Evolutionary conservation across 345 rosid genomes (phyloP), one percentile per base, ranked within the genome.

Genomic region (Populus nigra): DNA sequence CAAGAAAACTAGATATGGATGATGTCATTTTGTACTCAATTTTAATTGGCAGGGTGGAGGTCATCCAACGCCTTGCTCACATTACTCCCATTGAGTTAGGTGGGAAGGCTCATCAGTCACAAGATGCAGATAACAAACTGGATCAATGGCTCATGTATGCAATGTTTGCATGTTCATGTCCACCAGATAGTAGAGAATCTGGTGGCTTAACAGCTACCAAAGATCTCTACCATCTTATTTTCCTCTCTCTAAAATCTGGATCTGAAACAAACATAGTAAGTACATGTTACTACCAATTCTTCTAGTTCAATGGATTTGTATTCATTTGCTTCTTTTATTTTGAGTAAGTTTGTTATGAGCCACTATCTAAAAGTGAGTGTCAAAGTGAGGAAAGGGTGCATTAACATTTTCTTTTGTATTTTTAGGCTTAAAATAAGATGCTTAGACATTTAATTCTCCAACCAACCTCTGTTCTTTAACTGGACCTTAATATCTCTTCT

Each of bases 71-170:
- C 69, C 97, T 96, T 76, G 92, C 90, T 68, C 89, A 91, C 87
- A 90, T 96, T 47, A 96, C 98, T 68, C 99, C 99, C 65, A 83
- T 81, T 83, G 99, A 96, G 83, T 81, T 96, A 73, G 99, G 99
- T 67, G 99, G 95, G 84, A 96, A 90, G 89, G 93, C 96, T 78
- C 89, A 83, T 85, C 94, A 90, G 82, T 85, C 96, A 72, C 98
- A 88, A 85, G 99, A 96, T 86, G 85, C 88, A 71, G 99, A 96
- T 82, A 92, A 86, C 85, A 93, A 93, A 84, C 89, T 91, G 83
- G 99, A 96, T 82, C 99, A 96, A 83, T 93, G 99, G 99, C 95
- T 93, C 76, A 85, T 96, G 87, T 96, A 96, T 82, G 93, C 98
- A 65, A 89, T 92, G 92, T 96, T 93, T 84, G 88, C 95, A 57